Percentiles rank a stretch among this genome's conserved stretches.
phyloP scores from a whole-genome alignment of 2,329 filamentous ascomycete species.

The Ascochyta fabae region DNA sequence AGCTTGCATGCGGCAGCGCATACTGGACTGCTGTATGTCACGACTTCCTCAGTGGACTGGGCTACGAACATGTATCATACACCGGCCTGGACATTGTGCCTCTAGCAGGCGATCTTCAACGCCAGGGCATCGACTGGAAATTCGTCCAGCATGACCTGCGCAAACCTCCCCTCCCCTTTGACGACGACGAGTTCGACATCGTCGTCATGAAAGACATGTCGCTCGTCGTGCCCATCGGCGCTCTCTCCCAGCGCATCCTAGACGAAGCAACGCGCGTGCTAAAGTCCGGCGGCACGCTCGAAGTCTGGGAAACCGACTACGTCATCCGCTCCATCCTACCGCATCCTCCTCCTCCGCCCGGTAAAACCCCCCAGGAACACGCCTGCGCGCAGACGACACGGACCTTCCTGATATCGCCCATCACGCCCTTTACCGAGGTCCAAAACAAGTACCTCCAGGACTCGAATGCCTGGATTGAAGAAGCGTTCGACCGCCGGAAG shows the following conservation, averaged over 20 bases:
- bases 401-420: constrained; percentile 81
- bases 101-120: constrained; percentile 67
- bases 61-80: constrained; percentile 74
- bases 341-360: constrained; percentile 69
- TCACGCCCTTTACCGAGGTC: constrained; percentile 80
- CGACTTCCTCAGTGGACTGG: constrained; percentile 73
- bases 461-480: constrained; percentile 82
- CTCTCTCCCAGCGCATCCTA: constrained; percentile 61
- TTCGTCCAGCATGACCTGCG: constrained; percentile 90
- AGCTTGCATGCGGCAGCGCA: constrained; percentile 85
- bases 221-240: constrained; percentile 66
- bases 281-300: constrained; percentile 77
- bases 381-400: constrained; percentile 71
- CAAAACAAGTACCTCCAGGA: constrained; percentile 83
- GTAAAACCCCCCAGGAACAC: constrained; percentile 66
- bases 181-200: constrained; percentile 81
- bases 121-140: constrained; percentile 82
- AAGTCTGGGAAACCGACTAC: constrained; percentile 90
- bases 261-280: constrained; percentile 81
- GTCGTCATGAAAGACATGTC: constrained; percentile 87
- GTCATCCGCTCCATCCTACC: constrained; percentile 82
- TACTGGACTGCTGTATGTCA: constrained; percentile 92
- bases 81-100: constrained; percentile 83
- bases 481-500: constrained; percentile 74
- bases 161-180: constrained; percentile 75